Evolutionary conservation across 2,329 filamentous ascomycete genomes (phyloP), one percentile per base, ranked within the genome.

Genomic region (Tetracladium maxilliforme): DNA sequence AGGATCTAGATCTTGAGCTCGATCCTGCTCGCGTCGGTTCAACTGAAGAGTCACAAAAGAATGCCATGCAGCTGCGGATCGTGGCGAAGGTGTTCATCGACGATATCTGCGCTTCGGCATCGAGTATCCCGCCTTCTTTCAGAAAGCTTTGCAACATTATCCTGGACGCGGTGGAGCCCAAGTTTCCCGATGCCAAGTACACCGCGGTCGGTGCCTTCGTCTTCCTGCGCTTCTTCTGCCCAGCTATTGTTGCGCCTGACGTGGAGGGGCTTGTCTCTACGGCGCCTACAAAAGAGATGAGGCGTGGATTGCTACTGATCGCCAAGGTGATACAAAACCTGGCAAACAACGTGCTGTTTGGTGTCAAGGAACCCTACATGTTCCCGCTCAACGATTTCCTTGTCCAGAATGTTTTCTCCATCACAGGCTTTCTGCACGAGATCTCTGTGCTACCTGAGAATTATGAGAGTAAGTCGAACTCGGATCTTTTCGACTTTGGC

Each of bases 361-460:
- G 74, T 4, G 70, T 70, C 17, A 79, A 79, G 44, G 73, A 79
- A 40, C 68, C 70, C 4, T 79, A 76, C 39, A 79, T 79, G 74
- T 74, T 70, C 32, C 70, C 73, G 2, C 49, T 79, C 13, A 78
- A 79, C 39, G 64, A 74, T 30, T 79, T 79, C 32, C 47, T 79
- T 13, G 69, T 70, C 1, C 59, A 73, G 33, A 74, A 79, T 34
- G 78, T 79, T 25, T 75, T 73, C 41, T 54, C 61, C 17, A 69
- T 79, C 10, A 78, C 71, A 3, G 66, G 64, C 0, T 79, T 79
- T 36, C 47, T 79, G 15, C 58, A 70, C 14, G 68, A 76, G 38
- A 77, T 79, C 31, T 77, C 72, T 18, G 71, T 44, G 6, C 21
- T 15, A n/a, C 14, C 17, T 8, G 6, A 10, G 19, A 5, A 14